These are phyloP conservation scores for Cucurbitaria berberidis DNA, from an alignment of 2,329 filamentous ascomycete genomes.

Conservation along the genomic window DNA sequence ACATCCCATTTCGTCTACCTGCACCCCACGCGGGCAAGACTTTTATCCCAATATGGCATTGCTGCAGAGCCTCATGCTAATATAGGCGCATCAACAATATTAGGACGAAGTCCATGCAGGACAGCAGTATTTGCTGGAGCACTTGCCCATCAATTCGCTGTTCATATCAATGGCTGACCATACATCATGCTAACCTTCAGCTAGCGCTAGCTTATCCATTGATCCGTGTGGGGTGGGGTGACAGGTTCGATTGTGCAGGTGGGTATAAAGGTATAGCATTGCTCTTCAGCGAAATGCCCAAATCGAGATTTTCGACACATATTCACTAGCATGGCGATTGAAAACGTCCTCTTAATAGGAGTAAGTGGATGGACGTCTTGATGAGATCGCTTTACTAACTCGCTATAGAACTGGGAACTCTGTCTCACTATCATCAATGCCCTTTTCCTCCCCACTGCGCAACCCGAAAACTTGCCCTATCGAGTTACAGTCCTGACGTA, in stretches of 20 bases:
- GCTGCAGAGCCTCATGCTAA: slow-evolving; percentile 21
- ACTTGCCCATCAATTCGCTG: background rate
- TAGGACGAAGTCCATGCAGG: slow-evolving; percentile 3
- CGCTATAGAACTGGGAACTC: slow-evolving; percentile 31
- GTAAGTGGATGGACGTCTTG: slow-evolving; percentile 13
- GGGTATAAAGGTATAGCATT: background rate
- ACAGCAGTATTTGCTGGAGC: background rate
- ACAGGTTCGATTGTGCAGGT: slow-evolving; percentile 4
- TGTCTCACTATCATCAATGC: slow-evolving; percentile 32
- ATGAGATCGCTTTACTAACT: slow-evolving; percentile 6
- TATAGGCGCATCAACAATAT: slow-evolving; percentile 29
- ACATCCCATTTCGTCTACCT: slow-evolving; percentile 1
- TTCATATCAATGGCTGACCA: slow-evolving; percentile 10
- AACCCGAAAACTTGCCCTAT: slow-evolving; percentile 5
- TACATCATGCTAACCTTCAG: slow-evolving; percentile 8
- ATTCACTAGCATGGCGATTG: slow-evolving; percentile 22
- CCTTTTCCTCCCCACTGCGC: slow-evolving; percentile 13
- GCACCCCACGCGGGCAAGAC: background rate
- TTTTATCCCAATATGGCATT: slow-evolving; percentile 14
- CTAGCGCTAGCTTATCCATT: slow-evolving; percentile 26
- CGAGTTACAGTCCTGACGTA: slow-evolving; percentile 35
- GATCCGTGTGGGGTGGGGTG: slow-evolving; percentile 22
- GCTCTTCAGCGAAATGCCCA: background rate
- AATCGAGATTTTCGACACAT: background rate
- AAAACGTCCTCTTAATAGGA: slow-evolving; percentile 34